Evolutionary conservation across 345 rosid genomes (phyloP).

Genomic region (Barbarea vulgaris): DNA sequence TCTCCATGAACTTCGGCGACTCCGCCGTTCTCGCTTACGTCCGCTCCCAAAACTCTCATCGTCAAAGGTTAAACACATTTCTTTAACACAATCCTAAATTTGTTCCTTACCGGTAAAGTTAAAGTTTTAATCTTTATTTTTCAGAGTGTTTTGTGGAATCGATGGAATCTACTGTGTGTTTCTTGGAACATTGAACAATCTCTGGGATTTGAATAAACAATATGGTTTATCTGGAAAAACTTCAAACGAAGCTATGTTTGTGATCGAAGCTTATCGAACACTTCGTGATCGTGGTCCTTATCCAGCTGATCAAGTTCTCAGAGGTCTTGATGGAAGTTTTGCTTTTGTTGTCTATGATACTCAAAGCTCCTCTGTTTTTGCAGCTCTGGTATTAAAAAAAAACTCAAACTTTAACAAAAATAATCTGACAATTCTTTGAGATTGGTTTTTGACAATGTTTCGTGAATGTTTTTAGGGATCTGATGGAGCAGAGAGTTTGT

Average conservation of each 20-base stretch:
- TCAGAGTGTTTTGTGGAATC: constrained; percentile 76
- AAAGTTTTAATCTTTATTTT: not conserved
- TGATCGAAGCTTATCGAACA: constrained; percentile 80
- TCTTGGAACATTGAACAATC: constrained; percentile 71
- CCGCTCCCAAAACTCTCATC: constrained; percentile 40
- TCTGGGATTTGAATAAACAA: constrained; percentile 58
- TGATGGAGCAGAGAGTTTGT: constrained; percentile 69
- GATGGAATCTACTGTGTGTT: constrained; percentile 82
- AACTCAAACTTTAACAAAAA: not conserved
- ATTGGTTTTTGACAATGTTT: not conserved
- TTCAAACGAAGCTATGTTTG: constrained; percentile 75
- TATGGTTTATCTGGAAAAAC: constrained; percentile 73
- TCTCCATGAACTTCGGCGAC: constrained; percentile 69
- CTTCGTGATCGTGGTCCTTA: constrained; percentile 92
- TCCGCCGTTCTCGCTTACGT: constrained; percentile 72
- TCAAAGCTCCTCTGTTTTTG: constrained; percentile 67
- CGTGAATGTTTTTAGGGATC: constrained; percentile 55
- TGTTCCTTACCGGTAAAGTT: not conserved
- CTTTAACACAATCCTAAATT: not conserved
- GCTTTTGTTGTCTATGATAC: constrained; percentile 86
- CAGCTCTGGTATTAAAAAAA: constrained; percentile 57
- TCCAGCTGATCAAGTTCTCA: constrained; percentile 89
- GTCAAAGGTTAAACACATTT: constrained; percentile 30
- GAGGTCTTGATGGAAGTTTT: constrained; percentile 79
- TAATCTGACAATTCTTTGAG: not conserved